phyloP scores from a whole-genome alignment of 805 yeast species.

The Tetrapisispora namnaoensis region DNA sequence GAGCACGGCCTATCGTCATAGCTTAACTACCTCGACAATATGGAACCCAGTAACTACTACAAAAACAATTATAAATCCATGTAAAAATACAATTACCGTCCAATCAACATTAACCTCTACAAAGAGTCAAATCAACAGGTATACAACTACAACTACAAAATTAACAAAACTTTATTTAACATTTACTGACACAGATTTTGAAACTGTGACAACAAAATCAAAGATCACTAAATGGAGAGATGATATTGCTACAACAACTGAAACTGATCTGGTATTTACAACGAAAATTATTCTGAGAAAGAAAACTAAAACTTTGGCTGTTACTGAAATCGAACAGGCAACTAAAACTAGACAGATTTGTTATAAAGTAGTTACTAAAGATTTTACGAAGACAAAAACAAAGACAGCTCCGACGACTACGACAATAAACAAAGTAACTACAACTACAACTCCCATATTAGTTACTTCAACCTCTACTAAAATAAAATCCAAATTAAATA shows the following conservation, averaged over 20 bases:
- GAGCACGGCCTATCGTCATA: background rate
- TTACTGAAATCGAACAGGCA: conserved; percentile 12
- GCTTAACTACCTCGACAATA: background rate
- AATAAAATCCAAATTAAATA: conserved; percentile 21
- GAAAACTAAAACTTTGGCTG: conserved; percentile 17
- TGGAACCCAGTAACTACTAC: background rate
- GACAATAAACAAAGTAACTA: conserved; percentile 14
- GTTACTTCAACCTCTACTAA: conserved; percentile 10
- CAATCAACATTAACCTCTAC: background rate
- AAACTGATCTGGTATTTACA: conserved; percentile 2
- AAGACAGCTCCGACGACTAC: conserved; percentile 17
- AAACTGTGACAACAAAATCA: background rate
- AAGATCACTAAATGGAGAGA: background rate
- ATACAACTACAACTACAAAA: background rate
- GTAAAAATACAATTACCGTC: background rate
- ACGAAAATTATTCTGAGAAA: background rate
- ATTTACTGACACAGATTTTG: background rate
- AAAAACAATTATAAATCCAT: background rate
- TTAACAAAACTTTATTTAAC: background rate
- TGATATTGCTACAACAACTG: background rate
- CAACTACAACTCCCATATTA: conserved; percentile 10
- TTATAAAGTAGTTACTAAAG: conserved; percentile 9
- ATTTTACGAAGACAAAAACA: conserved; percentile 16
- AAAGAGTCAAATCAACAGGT: background rate
- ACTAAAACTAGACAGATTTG: conserved; percentile 13